A percentile compares a stretch with the other conserved stretches of the same genome.
phyloP scores from a whole-genome alignment of 2,329 filamentous ascomycete species.

The Hypoxylon sp. region DNA sequence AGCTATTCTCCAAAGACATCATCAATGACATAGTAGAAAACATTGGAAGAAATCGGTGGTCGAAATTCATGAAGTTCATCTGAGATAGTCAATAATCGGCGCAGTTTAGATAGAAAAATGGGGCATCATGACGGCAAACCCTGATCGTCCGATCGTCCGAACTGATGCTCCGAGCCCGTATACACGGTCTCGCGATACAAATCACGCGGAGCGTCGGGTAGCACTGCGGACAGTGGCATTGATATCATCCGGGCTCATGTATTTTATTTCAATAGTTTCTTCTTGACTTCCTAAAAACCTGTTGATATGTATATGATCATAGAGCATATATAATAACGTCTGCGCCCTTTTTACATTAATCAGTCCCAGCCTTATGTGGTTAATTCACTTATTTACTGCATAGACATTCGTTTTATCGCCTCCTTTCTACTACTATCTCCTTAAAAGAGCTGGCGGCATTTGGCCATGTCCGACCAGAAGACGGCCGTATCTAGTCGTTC shows the following conservation, averaged over 20 bases:
- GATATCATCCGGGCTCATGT: not conserved
- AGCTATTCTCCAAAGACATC: not conserved
- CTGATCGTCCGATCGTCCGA: slow-evolving; percentile 33
- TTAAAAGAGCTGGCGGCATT: not conserved
- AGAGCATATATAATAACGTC: not conserved
- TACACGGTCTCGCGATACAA: slow-evolving; percentile 3
- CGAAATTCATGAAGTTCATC: not conserved
- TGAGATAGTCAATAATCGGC: not conserved
- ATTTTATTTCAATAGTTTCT: not conserved
- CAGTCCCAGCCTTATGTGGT: not conserved
- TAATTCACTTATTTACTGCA: not conserved
- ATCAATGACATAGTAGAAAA: not conserved
- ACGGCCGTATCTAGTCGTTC: not conserved
- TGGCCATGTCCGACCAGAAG: slow-evolving; percentile 13
- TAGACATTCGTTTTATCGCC: not conserved
- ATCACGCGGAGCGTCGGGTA: slow-evolving; percentile 12
- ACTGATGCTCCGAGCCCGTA: slow-evolving; percentile 15
- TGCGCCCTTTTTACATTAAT: not conserved
- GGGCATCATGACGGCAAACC: not conserved
- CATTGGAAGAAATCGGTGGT: not conserved
- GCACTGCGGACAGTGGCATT: not conserved
- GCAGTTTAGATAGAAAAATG: not conserved
- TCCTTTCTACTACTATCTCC: not conserved
- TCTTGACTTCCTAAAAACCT: too few relatives aligned
- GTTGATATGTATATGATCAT: too few relatives aligned